Evolutionary conservation across 306 rosid species (phyloP).

Genomic region (Lablab purpureus): DNA sequence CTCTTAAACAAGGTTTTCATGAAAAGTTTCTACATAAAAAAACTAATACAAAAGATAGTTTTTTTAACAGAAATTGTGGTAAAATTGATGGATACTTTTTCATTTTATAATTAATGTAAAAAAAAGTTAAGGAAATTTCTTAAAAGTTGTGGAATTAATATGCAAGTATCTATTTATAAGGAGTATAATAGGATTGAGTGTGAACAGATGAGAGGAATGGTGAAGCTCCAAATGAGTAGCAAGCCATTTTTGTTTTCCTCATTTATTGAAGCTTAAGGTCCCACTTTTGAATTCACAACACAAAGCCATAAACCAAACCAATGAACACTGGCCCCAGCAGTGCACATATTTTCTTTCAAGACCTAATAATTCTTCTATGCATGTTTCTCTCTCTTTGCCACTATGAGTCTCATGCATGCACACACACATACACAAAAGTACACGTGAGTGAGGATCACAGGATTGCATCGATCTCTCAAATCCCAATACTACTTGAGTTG

Average conservation of each 20-base stretch:
- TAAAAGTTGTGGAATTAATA: background rate
- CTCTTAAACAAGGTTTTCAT: too few relatives aligned
- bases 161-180: background rate
- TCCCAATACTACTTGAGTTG: constrained; percentile 37
- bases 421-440: background rate
- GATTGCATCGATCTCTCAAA: constrained; percentile 30
- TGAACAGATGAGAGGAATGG: constrained; percentile 16
- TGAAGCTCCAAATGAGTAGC: constrained; percentile 15
- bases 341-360: background rate
- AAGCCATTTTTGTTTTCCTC: constrained; percentile 15
- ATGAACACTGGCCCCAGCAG: background rate
- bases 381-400: background rate
- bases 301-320: constrained; percentile 11
- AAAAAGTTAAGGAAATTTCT: too few relatives aligned
- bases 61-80: too few relatives aligned
- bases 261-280: constrained; percentile 35
- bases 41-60: too few relatives aligned
- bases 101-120: too few relatives aligned
- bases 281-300: constrained; percentile 41
- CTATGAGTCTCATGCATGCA: background rate
- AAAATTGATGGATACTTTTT: too few relatives aligned
- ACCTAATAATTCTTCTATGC: constrained; percentile 14
- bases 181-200: constrained; percentile 20
- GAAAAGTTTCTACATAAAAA: too few relatives aligned
- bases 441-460: constrained; percentile 54